Base-by-base conservation (phyloP, 2,329 filamentous ascomycete genomes). In the Xylogone sp. region DNA sequence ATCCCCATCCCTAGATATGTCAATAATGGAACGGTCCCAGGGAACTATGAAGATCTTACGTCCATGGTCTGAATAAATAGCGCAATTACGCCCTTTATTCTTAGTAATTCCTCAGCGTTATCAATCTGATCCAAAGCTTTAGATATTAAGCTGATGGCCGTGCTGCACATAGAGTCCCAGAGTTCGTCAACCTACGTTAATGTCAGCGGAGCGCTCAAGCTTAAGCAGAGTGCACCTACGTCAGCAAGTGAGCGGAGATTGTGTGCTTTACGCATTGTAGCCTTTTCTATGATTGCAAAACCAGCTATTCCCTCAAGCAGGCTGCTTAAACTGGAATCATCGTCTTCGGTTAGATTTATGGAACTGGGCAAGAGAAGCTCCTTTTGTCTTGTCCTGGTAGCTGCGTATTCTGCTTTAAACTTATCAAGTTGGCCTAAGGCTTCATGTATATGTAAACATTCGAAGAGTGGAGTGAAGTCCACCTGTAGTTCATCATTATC, bases 41-140 rank as follows among this genome's bases (percentile, higher is more conserved):
- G 16, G 6, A 45, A 42, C 20, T 24, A 18, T 8, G 24, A 9
- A 24, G 24, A 21, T 63, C 79, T 65, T 69, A 89, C 89, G 77
- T 96, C 90, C 93, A 99, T 97, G 1, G 94, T 97, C 65, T 99
- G 90, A 62, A 97, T 96, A 67, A 99, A 99, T 13, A 99, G 76
- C 3, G 92, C 88, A 64, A 97, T 85, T 21, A 95, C 82, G 44
- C 90, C 90, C 69, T 99, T 99, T 64, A 97, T 92, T 67, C 94
- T 96, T n/a, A 97, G 75, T 31, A 99, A 75, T 22, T 88, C 82
- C 65, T 97, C 92, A 12, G 94, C 91, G 65, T 95, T 94, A 53
- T 84, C 84, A n/a, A 99, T 83, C 42, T 85, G 83, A 46, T 82
- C 79, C 3, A 99, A 74, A 0, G 90, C 87, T 59, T 86, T 89